Evolutionary conservation across 768 basidiomycete species (phyloP), one percentile per base, ranked within the genome.

Genomic region (Tricholoma bakamatsutake): DNA sequence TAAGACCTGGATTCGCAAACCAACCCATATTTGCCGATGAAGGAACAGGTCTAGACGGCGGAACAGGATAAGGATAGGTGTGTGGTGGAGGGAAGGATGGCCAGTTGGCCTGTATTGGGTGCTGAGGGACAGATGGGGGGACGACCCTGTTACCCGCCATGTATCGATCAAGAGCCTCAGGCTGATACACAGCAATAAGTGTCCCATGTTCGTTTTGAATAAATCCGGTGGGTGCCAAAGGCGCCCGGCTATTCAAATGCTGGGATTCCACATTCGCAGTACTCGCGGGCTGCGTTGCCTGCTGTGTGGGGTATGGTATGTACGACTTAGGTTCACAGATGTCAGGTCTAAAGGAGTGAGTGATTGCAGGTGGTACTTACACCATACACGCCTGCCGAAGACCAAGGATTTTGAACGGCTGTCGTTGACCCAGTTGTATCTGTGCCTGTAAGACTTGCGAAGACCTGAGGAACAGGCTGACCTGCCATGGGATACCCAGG

Each of bases 161-260:
- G 61, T 88, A 88, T 52, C 82, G 80, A 59, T 86, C 80, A 27
- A 88, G 75, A 1, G 82, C 86, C 46, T 89, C 87, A 3, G 82
- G 82, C 24, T 79, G 80, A 64, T 90, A 89, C 31, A 88, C 78
- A 21, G 88, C 79, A 40, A 88, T 80, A 28, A 89, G 73, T n/a
- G 81, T 81, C 4, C 88, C 86, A 50, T 85, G 83, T 54, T 87
- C 84, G 53, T 83, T 82, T 57, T 88, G 85, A 52, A 87, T 80
- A 62, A 88, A 90, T 1, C 85, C 84, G 0, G 82, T 80, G 1
- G 87, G 82, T 43, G 78, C 71, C 10, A 87, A 69, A 15, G 87
- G 85, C 4, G 85, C 77, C 61, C 83, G 81, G 31, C 61, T 57
- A 51, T 65, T 62, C 21, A 68, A 48, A 7, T 58, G 61, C 43